These are phyloP conservation scores for Hamamelis virginiana DNA, from an alignment of 164 flowering plant species.

Conservation along the genomic window DNA sequence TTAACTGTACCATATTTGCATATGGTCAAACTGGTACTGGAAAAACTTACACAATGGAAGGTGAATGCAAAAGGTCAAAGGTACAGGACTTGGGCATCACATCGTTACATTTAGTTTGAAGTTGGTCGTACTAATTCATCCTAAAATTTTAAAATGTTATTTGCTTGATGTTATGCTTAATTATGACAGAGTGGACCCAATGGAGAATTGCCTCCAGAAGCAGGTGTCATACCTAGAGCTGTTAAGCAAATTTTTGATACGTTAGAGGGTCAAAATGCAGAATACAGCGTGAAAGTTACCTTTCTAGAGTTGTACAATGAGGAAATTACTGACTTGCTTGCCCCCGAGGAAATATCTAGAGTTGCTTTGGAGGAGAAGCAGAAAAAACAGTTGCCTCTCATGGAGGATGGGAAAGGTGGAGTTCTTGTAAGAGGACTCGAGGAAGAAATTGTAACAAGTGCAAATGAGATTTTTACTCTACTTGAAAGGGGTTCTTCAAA, in stretches of 20 bases:
- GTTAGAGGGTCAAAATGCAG: slow-evolving; percentile 89
- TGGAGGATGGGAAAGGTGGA: slow-evolving; percentile 99
- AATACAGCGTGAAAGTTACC: slow-evolving; percentile 97
- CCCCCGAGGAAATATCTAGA: slow-evolving; percentile 80
- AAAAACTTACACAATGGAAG: slow-evolving; percentile 97
- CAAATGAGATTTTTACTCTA: slow-evolving; percentile 80
- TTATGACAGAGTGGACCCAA: slow-evolving; percentile 68
- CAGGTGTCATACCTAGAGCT: slow-evolving; percentile 96
- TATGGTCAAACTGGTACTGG: slow-evolving; percentile 99
- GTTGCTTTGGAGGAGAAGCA: slow-evolving; percentile 72
- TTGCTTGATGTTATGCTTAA: neutral
- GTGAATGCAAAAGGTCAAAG: slow-evolving; percentile 89
- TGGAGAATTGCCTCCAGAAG: slow-evolving; percentile 84
- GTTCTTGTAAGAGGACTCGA: slow-evolving; percentile 94
- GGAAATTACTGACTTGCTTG: slow-evolving; percentile 91
- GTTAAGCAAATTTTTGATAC: slow-evolving; percentile 95
- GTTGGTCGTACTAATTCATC: no score
- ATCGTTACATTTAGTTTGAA: no score
- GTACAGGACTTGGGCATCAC: slow-evolving; percentile 25
- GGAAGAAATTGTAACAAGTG: slow-evolving; percentile 94
- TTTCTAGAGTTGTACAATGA: slow-evolving; percentile 92
- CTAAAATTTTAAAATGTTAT: neutral
- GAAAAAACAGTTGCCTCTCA: slow-evolving; percentile 76
- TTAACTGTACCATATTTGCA: slow-evolving; percentile 96
- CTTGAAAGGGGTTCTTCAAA: slow-evolving; percentile 95